phyloP scores from a whole-genome alignment of 2,329 filamentous ascomycete genomes.

The Fusarium foetens region DNA sequence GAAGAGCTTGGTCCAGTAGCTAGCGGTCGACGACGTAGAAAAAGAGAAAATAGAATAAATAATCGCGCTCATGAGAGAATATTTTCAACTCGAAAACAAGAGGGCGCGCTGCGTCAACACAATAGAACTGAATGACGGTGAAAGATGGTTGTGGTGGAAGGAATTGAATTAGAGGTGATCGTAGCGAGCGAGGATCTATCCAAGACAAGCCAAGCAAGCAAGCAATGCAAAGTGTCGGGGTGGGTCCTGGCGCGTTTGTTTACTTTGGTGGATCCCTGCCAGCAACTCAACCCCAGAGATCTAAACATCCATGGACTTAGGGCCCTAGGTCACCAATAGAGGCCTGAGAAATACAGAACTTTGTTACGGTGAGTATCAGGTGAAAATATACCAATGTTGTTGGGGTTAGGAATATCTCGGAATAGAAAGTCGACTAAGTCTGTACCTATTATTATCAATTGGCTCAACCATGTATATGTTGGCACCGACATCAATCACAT shows the following conservation, averaged over 20 bases:
- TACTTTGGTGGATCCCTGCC: conserved; percentile 43
- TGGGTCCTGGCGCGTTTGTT: conserved; percentile 50
- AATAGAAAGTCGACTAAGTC: too few species aligned
- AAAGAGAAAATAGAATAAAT: conserved; percentile 21
- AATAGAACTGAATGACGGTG: conserved; percentile 3
- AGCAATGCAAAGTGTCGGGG: conserved; percentile 25
- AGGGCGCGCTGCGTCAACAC: conserved; percentile 11
- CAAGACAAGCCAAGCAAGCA: conserved; percentile 10
- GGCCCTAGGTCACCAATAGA: background rate
- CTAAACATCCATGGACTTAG: conserved; percentile 23
- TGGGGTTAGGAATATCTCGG: too few species aligned
- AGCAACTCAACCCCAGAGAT: conserved; percentile 22
- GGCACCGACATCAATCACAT: background rate
- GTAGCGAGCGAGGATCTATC: conserved; percentile 11
- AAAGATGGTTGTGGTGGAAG: conserved; percentile 28
- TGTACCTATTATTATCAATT: background rate
- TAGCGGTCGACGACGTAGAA: conserved; percentile 2
- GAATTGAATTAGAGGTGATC: conserved; percentile 34
- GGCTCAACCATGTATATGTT: background rate
- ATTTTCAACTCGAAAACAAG: conserved; percentile 4
- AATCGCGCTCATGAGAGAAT: conserved; percentile 35
- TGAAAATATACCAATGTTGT: background rate
- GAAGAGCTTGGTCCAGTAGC: background rate
- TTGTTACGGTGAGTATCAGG: conserved; percentile 2
- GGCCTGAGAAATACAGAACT: background rate